Percentiles rank a stretch among this genome's conserved stretches.
Conservation (phyloP, 495 filamentous ascomycete species). For the Penicillium coffeae region DNA sequence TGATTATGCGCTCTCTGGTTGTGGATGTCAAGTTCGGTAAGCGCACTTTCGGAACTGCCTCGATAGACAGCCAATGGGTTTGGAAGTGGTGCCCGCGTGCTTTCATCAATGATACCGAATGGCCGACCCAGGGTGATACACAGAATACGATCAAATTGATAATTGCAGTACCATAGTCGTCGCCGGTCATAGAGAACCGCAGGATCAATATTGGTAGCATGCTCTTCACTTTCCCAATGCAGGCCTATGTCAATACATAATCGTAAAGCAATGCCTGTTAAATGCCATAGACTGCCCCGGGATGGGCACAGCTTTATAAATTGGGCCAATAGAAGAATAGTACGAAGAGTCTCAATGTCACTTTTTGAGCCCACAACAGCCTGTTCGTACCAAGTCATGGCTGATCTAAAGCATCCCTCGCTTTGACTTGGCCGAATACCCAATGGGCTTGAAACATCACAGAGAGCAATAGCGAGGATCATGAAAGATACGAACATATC, state of each 20-base stretch:
- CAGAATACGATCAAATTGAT: conserved; percentile 4
- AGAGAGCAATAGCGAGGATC: conserved; percentile 5
- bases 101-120: conserved; percentile 6
- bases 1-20: conserved; percentile 1
- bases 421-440: conserved; percentile 5
- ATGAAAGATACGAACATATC: conserved; percentile 4
- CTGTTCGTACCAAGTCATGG: conserved; percentile 1
- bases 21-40: background rate
- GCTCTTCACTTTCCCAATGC: conserved; percentile 5
- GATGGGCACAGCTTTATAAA: conserved; percentile 4
- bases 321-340: conserved; percentile 4
- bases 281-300: conserved; percentile 3
- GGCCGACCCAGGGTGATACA: conserved; percentile 7
- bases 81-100: conserved; percentile 1
- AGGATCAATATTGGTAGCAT: background rate
- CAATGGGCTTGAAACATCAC: conserved; percentile 1
- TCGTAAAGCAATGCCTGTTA: conserved; percentile 2
- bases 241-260: conserved; percentile 4
- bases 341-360: conserved; percentile 2
- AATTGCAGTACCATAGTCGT: conserved; percentile 3
- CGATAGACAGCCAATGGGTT: conserved; percentile 1
- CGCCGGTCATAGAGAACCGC: background rate
- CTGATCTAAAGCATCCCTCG: conserved; percentile 6
- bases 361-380: background rate
- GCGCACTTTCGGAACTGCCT: background rate